phyloP scores from a whole-genome alignment of 2,329 filamentous ascomycete species.

The Huntiella bhutanensis region DNA sequence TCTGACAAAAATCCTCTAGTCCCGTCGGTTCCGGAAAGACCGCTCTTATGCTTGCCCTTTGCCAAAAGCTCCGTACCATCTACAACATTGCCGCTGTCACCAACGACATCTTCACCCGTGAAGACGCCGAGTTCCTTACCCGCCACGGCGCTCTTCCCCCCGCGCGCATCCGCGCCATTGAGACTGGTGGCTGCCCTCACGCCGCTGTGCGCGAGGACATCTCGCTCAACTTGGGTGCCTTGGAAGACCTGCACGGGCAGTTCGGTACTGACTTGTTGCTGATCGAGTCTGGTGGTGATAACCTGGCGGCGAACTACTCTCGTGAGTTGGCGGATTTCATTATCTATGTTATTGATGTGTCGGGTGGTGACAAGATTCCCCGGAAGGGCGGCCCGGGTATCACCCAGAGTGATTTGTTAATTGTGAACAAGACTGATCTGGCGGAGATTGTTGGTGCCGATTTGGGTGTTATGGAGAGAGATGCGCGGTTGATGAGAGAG shows the following conservation, averaged over 20 bases:
- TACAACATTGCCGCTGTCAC: constrained; percentile 90
- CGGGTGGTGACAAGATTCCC: constrained; percentile 89
- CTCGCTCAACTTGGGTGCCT: constrained; percentile 73
- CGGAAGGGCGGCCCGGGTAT: constrained; percentile 93
- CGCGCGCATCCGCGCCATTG: constrained; percentile 77
- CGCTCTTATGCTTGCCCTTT: constrained; percentile 86
- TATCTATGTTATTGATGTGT: constrained; percentile 96
- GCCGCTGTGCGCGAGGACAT: constrained; percentile 97
- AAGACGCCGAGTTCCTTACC: constrained; percentile 95
- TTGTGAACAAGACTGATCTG: constrained; percentile 95
- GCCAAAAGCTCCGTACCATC: constrained; percentile 57
- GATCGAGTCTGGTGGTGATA: constrained; percentile 91
- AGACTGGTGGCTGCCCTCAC: constrained; percentile 93
- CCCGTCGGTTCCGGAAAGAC: constrained; percentile 96
- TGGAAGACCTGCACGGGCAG: constrained; percentile 69
- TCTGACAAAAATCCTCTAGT: constrained; percentile 26
- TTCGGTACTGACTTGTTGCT: constrained; percentile 70
- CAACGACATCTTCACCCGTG: constrained; percentile 96
- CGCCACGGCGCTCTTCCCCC: constrained; percentile 67
- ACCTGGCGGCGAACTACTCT: constrained; percentile 90
- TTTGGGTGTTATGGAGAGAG: constrained; percentile 80
- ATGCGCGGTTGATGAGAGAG: constrained; percentile 85
- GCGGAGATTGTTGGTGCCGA: constrained; percentile 83
- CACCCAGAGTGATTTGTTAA: constrained; percentile 80
- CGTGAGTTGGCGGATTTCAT: constrained; percentile 93